Evolutionary conservation across 2,329 filamentous ascomycete genomes (phyloP).

Genomic region (Diaporthe sp.): DNA sequence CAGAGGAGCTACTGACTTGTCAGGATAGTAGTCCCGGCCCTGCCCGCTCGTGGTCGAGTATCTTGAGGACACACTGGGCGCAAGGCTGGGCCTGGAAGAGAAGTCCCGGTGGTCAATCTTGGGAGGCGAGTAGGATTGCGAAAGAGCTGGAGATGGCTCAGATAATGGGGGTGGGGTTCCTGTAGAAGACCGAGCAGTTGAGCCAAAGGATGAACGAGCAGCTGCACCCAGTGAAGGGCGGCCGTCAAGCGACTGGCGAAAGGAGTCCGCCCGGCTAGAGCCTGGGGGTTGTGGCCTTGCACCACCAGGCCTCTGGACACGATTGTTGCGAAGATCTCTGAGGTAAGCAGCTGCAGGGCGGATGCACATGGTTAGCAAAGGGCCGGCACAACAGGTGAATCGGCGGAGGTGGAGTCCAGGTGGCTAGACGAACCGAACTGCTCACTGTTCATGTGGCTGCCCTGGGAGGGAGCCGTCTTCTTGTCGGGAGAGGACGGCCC

Average conservation of each 20-base stretch:
- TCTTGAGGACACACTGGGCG: slow-evolving; percentile 64
- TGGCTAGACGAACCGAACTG: slow-evolving; percentile 70
- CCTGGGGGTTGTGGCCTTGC: slow-evolving; percentile 72
- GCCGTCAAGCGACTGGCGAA: slow-evolving; percentile 50
- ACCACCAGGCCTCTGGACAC: slow-evolving; percentile 77
- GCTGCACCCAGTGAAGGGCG: slow-evolving; percentile 48
- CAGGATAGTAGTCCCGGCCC: slow-evolving; percentile 68
- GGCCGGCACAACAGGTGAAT: neutral
- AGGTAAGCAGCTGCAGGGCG: slow-evolving; percentile 74
- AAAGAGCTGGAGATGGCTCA: slow-evolving; percentile 46
- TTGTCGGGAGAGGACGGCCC: slow-evolving; percentile 52
- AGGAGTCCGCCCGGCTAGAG: slow-evolving; percentile 49
- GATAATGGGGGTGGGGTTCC: slow-evolving; percentile 43
- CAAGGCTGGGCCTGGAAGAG: slow-evolving; percentile 56
- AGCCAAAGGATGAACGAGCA: slow-evolving; percentile 52
- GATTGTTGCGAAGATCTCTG: slow-evolving; percentile 77
- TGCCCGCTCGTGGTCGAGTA: slow-evolving; percentile 61
- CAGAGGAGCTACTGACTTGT: slow-evolving; percentile 58
- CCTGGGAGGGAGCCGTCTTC: slow-evolving; percentile 73
- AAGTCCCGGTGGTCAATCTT: slow-evolving; percentile 43
- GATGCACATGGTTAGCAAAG: slow-evolving; percentile 42
- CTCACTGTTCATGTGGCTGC: slow-evolving; percentile 76
- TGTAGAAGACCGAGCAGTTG: slow-evolving; percentile 49
- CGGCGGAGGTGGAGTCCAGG: slow-evolving; percentile 36
- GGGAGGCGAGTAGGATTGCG: slow-evolving; percentile 40